phyloP scores from a whole-genome alignment of 345 rosid genomes.

The Sisymbrium altissimum region DNA sequence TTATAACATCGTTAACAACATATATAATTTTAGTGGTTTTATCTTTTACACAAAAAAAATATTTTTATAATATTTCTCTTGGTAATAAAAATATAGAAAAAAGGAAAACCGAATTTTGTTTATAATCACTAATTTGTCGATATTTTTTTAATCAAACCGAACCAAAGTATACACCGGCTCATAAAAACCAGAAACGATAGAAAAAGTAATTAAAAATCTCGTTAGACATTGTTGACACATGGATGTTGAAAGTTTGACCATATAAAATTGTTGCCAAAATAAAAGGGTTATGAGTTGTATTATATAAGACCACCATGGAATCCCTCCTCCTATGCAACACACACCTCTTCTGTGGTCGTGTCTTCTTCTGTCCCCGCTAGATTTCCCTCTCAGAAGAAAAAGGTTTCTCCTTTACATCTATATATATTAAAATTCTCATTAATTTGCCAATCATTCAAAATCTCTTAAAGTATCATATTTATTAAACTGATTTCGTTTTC shows the following conservation, averaged over 20 bases:
- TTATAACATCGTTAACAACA: neutral
- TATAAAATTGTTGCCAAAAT: neutral
- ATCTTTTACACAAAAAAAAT: neutral
- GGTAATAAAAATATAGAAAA: neutral
- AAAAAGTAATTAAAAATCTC: neutral
- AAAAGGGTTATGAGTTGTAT: neutral
- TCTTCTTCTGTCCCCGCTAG: neutral
- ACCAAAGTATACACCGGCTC: neutral
- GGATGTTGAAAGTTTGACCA: constrained; percentile 21
- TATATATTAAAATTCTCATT: neutral
- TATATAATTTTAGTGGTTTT: neutral
- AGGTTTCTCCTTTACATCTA: neutral
- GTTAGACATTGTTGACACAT: neutral
- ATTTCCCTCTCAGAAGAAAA: neutral
- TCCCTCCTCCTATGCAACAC: neutral
- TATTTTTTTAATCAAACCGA: neutral
- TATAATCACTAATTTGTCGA: neutral
- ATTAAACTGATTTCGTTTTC: neutral
- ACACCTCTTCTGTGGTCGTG: neutral
- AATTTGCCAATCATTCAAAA: neutral
- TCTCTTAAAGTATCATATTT: neutral
- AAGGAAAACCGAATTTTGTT: neutral
- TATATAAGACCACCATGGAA: neutral
- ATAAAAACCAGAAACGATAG: neutral
- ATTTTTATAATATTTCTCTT: neutral